Evolutionary conservation across 2,329 filamentous ascomycete genomes (phyloP), one percentile per base, ranked within the genome.

Genomic region (Pyricularia sp.): DNA sequence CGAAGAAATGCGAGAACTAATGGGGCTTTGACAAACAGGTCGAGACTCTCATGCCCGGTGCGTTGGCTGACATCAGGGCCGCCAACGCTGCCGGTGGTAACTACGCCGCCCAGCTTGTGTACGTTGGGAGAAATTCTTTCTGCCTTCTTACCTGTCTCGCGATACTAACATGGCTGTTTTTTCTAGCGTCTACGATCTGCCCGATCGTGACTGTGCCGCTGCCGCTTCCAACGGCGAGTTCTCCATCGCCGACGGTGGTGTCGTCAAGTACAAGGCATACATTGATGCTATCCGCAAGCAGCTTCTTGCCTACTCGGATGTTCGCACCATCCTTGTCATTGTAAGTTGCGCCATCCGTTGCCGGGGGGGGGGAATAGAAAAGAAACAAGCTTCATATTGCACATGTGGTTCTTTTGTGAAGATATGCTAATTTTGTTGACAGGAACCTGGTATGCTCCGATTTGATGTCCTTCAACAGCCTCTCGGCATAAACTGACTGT

Each of bases 151-250:
- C 13, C 13, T 12, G 33, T 13, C 33, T 8, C 16, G 19, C 19
- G 19, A 49, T 22, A 9, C 40, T 49, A 49, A 49, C 19, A n/a
- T 49, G 40, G 19, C 16, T 8, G 33, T 40, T 40, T 40, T 40
- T 10, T 33, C 10, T 49, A n/a, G 40, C 40, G 40, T n/a, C 40
- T 85, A 85, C 70, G 78, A 85, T 71, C 78, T 85, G 2, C 83
- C 83, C 13, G 81, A 84, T 70, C 80, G 83, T 71, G 83, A 85
- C 74, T 85, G 83, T 69, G 78, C 82, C 31, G 82, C 82, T 4
- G 77, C 78, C 9, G 82, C 82, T 13, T 83, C 81, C 69, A 84
- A 84, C 70, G 82, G 83, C 71, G 82, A 85, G 72, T 81, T 78
- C 66, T 73, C 77, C 5, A 78, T 84, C 40, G 78, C 78, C 59